Evolutionary conservation across 257 asterid genomes (phyloP).

Genomic region (Cruciata laevipes): DNA sequence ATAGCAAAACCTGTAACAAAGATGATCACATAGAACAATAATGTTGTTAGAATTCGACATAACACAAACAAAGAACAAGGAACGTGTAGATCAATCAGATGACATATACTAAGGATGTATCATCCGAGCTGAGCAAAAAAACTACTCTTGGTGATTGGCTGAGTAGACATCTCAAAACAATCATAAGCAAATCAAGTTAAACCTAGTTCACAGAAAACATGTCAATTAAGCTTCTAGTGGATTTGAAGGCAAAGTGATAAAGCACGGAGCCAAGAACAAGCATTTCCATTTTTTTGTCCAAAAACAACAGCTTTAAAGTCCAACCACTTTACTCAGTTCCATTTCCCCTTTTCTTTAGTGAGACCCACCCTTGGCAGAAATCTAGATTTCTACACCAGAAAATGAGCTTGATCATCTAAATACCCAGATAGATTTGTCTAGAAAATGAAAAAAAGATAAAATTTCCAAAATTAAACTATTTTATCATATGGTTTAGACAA

Average conservation of each 20-base stretch:
- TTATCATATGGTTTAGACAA: neutral
- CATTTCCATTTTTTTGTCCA: neutral
- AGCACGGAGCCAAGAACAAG: too few relatives aligned
- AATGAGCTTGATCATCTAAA: neutral
- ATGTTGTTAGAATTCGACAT: neutral
- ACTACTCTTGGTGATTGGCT: neutral
- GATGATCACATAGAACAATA: constrained; percentile 8
- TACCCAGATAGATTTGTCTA: neutral
- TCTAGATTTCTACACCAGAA: neutral
- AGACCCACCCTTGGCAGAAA: neutral
- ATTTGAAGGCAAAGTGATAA: too few relatives aligned
- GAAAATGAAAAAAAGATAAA: neutral
- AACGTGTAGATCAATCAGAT: neutral
- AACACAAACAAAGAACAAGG: too few relatives aligned
- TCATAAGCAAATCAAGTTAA: neutral
- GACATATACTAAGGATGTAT: neutral
- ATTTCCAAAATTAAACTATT: neutral
- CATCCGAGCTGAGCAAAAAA: neutral
- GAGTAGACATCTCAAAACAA: neutral
- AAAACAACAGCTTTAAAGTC: neutral
- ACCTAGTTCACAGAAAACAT: neutral
- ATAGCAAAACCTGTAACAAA: constrained; percentile 71
- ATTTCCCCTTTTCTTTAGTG: neutral
- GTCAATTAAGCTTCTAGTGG: too few relatives aligned
- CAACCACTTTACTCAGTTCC: neutral